Conservation (phyloP, 148 eudicot genomes). For the Amaranthus cruentus region DNA sequence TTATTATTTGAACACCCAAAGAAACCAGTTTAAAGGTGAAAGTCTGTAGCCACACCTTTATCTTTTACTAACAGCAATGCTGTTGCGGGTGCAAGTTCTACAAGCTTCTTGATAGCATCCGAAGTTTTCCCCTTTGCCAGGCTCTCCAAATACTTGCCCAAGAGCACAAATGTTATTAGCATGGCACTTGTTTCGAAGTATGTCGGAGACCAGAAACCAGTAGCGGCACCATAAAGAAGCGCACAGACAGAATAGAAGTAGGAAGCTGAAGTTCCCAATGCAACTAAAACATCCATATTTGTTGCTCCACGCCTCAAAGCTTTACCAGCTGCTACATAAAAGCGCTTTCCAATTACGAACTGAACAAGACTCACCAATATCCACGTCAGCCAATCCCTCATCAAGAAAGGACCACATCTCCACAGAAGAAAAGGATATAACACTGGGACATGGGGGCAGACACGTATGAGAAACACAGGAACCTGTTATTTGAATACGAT, state of each 20-base stretch:
- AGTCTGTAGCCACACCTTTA: constrained; percentile 40
- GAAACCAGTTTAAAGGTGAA: too few relatives aligned
- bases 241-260: constrained; percentile 90
- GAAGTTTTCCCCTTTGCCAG: constrained; percentile 97
- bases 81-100: constrained; percentile 91
- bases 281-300: constrained; percentile 98
- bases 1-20: too few relatives aligned
- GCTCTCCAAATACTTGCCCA: constrained; percentile 90
- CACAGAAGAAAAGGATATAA: constrained; percentile 76
- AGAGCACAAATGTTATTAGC: constrained; percentile 92
- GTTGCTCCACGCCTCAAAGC: constrained; percentile 91
- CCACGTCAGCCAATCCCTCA: constrained; percentile 99
- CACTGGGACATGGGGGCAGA: constrained; percentile 86
- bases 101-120: constrained; percentile 87
- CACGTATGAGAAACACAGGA: constrained; percentile 72
- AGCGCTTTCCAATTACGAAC: constrained; percentile 90
- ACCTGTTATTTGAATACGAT: constrained; percentile 41
- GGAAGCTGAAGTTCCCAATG: constrained; percentile 91
- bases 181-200: constrained; percentile 97
- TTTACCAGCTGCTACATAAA: constrained; percentile 88
- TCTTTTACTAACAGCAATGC: constrained; percentile 75
- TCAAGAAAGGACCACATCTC: constrained; percentile 86
- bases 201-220: constrained; percentile 91
- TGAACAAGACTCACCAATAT: constrained; percentile 72
- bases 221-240: constrained; percentile 78